Evolutionary conservation across 257 asterid species (phyloP).

Genomic region (Ballota nigra): DNA sequence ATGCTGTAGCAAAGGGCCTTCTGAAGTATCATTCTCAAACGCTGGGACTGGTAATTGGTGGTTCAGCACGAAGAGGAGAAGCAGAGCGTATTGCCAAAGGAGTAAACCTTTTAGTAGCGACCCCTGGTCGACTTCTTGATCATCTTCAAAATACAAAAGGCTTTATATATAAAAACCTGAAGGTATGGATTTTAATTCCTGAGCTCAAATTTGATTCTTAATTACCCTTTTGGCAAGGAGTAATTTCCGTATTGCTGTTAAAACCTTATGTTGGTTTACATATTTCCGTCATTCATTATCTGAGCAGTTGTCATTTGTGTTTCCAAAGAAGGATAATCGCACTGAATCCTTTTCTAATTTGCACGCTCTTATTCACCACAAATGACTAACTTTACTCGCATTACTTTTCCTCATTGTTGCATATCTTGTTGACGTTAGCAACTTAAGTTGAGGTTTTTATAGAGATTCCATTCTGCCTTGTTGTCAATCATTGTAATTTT

Average conservation of each 20-base stretch:
- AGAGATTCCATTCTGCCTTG: background rate
- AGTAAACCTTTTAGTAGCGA: slow-evolving; percentile 71
- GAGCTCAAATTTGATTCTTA: background rate
- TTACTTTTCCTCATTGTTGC: background rate
- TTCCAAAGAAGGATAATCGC: background rate
- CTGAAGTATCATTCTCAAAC: slow-evolving; percentile 91
- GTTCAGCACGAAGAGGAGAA: slow-evolving; percentile 72
- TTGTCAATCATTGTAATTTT: background rate
- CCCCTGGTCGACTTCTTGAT: slow-evolving; percentile 98
- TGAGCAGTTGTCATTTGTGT: background rate
- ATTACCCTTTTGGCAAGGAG: background rate
- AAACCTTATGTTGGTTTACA: background rate
- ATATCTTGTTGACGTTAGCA: background rate
- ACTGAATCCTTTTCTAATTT: background rate
- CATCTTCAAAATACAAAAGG: slow-evolving; percentile 92
- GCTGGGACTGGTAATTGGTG: slow-evolving; percentile 78
- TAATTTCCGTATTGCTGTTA: background rate
- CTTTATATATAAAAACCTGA: slow-evolving; percentile 72
- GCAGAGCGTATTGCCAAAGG: slow-evolving; percentile 84
- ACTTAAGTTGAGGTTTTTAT: background rate
- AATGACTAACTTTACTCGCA: no score
- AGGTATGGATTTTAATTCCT: slow-evolving; percentile 39
- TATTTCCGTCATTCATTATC: background rate
- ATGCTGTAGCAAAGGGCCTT: slow-evolving; percentile 87
- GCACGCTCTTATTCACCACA: no score